Evolutionary conservation across 805 yeast genomes (phyloP).

Genomic region (Wickerhamomyces silvicola): DNA sequence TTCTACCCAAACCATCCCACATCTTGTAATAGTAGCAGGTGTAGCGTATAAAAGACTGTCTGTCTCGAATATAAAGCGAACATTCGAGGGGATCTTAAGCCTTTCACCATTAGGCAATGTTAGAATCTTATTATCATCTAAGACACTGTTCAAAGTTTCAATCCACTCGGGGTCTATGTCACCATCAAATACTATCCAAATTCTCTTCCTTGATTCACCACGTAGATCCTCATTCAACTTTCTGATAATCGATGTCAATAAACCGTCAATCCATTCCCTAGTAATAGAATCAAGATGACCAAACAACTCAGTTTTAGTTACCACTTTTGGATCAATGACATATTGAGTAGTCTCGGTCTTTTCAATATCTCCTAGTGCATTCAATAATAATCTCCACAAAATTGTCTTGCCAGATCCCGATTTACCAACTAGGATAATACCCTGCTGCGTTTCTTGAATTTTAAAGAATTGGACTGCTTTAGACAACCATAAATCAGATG

Average conservation of each 20-base stretch:
- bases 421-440: slow-evolving; percentile 73
- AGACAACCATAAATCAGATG: slow-evolving; percentile 37
- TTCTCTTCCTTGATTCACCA: slow-evolving; percentile 48
- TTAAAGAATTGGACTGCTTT: slow-evolving; percentile 59
- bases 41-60: slow-evolving; percentile 63
- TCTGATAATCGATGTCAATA: slow-evolving; percentile 64
- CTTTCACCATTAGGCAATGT: slow-evolving; percentile 92
- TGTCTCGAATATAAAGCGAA: slow-evolving; percentile 72
- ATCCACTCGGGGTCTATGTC: slow-evolving; percentile 94
- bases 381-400: slow-evolving; percentile 42
- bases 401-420: slow-evolving; percentile 72
- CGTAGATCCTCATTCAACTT: slow-evolving; percentile 45
- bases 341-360: slow-evolving; percentile 32
- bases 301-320: slow-evolving; percentile 57
- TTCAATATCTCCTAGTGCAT: slow-evolving; percentile 33
- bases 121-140: slow-evolving; percentile 78
- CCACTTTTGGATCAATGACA: slow-evolving; percentile 68
- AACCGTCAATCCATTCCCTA: slow-evolving; percentile 89
- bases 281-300: slow-evolving; percentile 73
- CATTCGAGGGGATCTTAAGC: slow-evolving; percentile 54
- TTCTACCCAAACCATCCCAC: slow-evolving; percentile 83
- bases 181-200: slow-evolving; percentile 87
- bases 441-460: slow-evolving; percentile 60
- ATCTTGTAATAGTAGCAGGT: slow-evolving; percentile 87
- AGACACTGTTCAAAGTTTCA: slow-evolving; percentile 81